Percentiles rank a stretch among this genome's conserved stretches.
These are phyloP conservation scores for Avicennia marina DNA, from an alignment of 257 asterid genomes.

Conservation along the genomic window DNA sequence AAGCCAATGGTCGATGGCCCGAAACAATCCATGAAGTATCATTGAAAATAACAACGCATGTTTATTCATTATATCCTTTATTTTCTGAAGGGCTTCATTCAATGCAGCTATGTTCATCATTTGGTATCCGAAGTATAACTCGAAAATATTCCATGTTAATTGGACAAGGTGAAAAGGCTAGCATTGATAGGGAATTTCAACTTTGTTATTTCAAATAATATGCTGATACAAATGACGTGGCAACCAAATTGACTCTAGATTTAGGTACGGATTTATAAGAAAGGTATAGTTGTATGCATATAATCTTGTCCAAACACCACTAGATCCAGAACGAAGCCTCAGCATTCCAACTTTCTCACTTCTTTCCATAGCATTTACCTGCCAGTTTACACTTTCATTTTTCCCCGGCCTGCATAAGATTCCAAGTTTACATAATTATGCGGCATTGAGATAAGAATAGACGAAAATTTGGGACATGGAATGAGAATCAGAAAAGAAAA, in stretches of 20 bases:
- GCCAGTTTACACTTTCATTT: no score
- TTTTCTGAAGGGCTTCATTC: neutral
- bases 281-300: neutral
- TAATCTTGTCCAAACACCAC: no score
- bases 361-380: no score
- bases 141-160: neutral
- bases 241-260: constrained; percentile 21
- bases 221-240: constrained; percentile 4
- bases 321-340: no score
- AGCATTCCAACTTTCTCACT: no score
- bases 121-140: neutral
- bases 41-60: neutral
- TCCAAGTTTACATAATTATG: no score
- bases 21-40: neutral
- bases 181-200: neutral
- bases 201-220: neutral
- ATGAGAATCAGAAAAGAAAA: no score
- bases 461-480: no score
- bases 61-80: neutral
- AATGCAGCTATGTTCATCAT: neutral
- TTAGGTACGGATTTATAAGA: constrained; percentile 16
- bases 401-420: no score
- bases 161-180: neutral
- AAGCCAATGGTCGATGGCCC: neutral
- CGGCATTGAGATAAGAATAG: no score